These are phyloP conservation scores for Claviceps quebecensis DNA, from an alignment of 2,329 filamentous ascomycete genomes.

Conservation along the genomic window DNA sequence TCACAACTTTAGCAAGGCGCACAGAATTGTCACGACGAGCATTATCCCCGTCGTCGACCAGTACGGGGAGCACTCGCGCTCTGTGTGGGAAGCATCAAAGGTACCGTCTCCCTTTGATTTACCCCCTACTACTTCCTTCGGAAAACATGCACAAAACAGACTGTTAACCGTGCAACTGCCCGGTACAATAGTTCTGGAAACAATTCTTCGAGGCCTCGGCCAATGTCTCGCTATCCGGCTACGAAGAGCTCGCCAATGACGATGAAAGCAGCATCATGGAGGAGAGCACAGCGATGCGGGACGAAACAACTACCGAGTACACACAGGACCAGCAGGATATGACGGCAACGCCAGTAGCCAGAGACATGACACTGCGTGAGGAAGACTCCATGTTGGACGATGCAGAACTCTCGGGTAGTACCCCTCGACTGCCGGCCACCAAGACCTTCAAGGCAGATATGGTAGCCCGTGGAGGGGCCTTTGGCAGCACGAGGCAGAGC, in stretches of 20 bases:
- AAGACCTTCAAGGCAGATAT: conserved; percentile 38
- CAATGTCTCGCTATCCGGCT: conserved; percentile 89
- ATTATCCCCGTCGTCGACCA: conserved; percentile 90
- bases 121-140: too few relatives aligned
- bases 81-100: conserved; percentile 96
- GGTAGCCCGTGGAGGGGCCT: conserved; percentile 60
- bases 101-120: conserved; percentile 25
- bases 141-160: not conserved
- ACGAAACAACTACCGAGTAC: conserved; percentile 39
- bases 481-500: conserved; percentile 35
- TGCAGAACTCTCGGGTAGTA: conserved; percentile 49
- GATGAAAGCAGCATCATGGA: conserved; percentile 41
- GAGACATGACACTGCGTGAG: conserved; percentile 22
- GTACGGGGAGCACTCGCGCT: conserved; percentile 83
- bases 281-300: conserved; percentile 40
- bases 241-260: conserved; percentile 66
- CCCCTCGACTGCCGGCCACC: conserved; percentile 43
- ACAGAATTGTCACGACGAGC: conserved; percentile 86
- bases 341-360: conserved; percentile 18
- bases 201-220: conserved; percentile 98
- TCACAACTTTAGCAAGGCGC: conserved; percentile 92
- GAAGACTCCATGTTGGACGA: conserved; percentile 60
- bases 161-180: too few relatives aligned
- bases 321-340: conserved; percentile 27
- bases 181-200: conserved; percentile 72